phyloP scores from a whole-genome alignment of 116 monocot species.

The Posidonia oceanica region DNA sequence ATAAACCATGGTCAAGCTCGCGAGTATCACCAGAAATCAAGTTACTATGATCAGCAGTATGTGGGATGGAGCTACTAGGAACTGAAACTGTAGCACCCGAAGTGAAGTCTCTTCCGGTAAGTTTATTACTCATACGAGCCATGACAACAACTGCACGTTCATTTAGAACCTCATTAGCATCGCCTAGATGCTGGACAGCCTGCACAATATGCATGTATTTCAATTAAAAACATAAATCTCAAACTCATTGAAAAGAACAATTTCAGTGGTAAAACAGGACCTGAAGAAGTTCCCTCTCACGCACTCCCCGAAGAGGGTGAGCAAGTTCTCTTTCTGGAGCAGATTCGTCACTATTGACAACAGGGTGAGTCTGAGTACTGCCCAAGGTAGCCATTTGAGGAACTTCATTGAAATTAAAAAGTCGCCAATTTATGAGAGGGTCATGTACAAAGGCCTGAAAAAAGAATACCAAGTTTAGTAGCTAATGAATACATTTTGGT shows the following conservation, averaged over 20 bases:
- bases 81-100: conserved; percentile 48
- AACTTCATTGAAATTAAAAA: conserved; percentile 98
- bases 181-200: conserved; percentile 97
- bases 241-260: not conserved
- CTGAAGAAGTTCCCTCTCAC: conserved; percentile 85
- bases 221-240: not conserved
- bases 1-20: conserved; percentile 66
- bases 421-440: conserved; percentile 94
- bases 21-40: conserved; percentile 44
- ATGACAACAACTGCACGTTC: conserved; percentile 91
- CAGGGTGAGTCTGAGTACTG: conserved; percentile 46
- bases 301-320: conserved; percentile 81
- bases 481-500: too few species aligned
- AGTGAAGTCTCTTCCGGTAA: conserved; percentile 86
- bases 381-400: conserved; percentile 76
- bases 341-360: conserved; percentile 65
- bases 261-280: conserved; percentile 12
- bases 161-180: conserved; percentile 94
- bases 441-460: conserved; percentile 96
- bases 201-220: conserved; percentile 11
- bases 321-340: conserved; percentile 41
- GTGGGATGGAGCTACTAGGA: conserved; percentile 27
- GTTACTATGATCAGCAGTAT: conserved; percentile 33
- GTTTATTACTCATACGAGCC: conserved; percentile 96
- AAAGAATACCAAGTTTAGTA: not conserved